These are phyloP conservation scores for Ilyonectria mors-panacis DNA, from an alignment of 2,329 filamentous ascomycete genomes.

Conservation along the genomic window DNA sequence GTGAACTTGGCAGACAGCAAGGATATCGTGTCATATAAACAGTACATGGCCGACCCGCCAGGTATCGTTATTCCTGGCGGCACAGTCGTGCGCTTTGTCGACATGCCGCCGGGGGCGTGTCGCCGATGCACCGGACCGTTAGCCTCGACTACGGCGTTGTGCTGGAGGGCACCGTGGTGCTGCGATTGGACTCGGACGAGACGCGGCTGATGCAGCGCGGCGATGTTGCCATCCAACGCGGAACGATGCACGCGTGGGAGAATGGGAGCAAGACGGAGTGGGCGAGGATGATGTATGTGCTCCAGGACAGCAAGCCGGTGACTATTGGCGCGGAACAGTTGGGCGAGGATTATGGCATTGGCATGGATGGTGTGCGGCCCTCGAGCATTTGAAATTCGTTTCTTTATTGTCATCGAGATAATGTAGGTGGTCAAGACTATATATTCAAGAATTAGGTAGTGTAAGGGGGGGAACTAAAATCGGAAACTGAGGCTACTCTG, in stretches of 20 bases:
- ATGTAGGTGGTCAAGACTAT: too few relatives aligned
- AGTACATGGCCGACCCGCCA: conserved; percentile 23
- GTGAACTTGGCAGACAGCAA: conserved; percentile 27
- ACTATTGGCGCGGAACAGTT: conserved; percentile 14
- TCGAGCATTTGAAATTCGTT: conserved; percentile 6
- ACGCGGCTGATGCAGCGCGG: conserved; percentile 59
- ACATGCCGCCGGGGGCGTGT: conserved; percentile 56
- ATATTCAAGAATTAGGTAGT: too few relatives aligned
- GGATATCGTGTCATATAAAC: conserved; percentile 34
- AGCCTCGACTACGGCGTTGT: conserved; percentile 70
- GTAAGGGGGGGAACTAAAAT: too few relatives aligned
- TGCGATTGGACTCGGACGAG: conserved; percentile 65
- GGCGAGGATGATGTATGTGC: conserved; percentile 61
- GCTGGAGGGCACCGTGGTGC: conserved; percentile 67
- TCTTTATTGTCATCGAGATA: neutral
- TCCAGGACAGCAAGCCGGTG: conserved; percentile 40
- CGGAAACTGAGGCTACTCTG: too few relatives aligned
- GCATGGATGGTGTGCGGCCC: conserved; percentile 28
- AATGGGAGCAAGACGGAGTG: conserved; percentile 61
- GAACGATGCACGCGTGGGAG: conserved; percentile 69
- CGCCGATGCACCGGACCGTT: conserved; percentile 62
- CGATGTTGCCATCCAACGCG: conserved; percentile 69
- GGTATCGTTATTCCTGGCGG: conserved; percentile 53
- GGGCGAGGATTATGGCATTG: conserved; percentile 34
- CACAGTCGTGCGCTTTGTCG: conserved; percentile 63